phyloP scores from a whole-genome alignment of 2,329 filamentous ascomycete genomes.

The Blastomyces emzantsi region DNA sequence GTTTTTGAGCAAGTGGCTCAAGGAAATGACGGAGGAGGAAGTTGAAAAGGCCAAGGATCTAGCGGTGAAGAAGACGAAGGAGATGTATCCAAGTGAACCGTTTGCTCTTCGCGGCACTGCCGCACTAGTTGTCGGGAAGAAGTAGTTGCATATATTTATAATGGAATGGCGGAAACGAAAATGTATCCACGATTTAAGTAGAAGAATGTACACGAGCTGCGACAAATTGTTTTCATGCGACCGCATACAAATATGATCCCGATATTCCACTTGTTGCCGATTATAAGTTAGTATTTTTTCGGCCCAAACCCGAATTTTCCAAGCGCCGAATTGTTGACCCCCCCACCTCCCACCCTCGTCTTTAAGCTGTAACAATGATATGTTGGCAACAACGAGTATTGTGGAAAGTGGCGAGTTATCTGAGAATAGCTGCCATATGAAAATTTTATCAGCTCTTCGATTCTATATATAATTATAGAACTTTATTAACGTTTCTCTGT shows the following conservation, averaged over 20 bases:
- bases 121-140: background rate
- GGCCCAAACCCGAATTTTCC: background rate
- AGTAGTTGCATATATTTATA: background rate
- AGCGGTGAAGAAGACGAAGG: background rate
- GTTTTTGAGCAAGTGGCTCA: constrained; percentile 4
- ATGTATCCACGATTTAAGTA: background rate
- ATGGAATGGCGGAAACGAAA: background rate
- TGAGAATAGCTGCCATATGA: background rate
- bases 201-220: too few species aligned
- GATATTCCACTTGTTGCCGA: background rate
- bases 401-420: background rate
- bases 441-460: background rate
- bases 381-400: background rate
- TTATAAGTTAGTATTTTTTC: background rate
- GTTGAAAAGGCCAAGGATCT: constrained; percentile 1
- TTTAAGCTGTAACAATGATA: background rate
- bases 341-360: background rate
- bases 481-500: background rate
- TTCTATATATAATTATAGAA: background rate
- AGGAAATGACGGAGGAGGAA: constrained; percentile 1
- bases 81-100: background rate
- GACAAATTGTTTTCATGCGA: background rate
- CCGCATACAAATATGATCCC: background rate
- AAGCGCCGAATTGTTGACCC: background rate
- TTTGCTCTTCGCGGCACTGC: background rate